Conservation (phyloP, 2,329 filamentous ascomycete species). For the Trichoderma sp. region DNA sequence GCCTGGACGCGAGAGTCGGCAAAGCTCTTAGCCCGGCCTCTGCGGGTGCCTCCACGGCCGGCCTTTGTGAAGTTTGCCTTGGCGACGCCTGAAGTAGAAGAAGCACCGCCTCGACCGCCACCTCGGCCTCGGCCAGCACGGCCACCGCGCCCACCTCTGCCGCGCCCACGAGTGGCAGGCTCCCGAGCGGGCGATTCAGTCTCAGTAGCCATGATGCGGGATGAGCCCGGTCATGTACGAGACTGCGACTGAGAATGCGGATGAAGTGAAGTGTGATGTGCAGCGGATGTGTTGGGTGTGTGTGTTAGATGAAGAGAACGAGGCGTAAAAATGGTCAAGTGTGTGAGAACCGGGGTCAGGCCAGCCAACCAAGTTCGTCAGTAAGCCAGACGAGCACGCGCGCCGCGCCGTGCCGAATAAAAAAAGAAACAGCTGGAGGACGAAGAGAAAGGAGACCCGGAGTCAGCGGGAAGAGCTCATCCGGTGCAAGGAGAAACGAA, state of each 20-base stretch:
- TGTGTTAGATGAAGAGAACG: slow-evolving; percentile 7
- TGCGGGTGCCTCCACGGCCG: slow-evolving; percentile 46
- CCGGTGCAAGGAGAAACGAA: not conserved
- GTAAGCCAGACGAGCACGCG: slow-evolving; percentile 28
- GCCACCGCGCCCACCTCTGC: slow-evolving; percentile 41
- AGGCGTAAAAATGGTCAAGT: slow-evolving; percentile 14
- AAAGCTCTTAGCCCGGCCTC: slow-evolving; percentile 61
- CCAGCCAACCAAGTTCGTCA: slow-evolving; percentile 28
- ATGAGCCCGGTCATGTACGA: slow-evolving; percentile 41
- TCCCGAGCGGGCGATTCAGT: slow-evolving; percentile 45
- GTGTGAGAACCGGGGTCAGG: slow-evolving; percentile 27
- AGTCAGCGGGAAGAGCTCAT: not conserved
- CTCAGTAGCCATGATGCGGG: slow-evolving; percentile 44
- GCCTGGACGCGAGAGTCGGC: slow-evolving; percentile 59
- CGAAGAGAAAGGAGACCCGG: slow-evolving; percentile 3
- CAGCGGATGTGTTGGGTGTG: not conserved
- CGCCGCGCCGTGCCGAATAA: slow-evolving; percentile 19
- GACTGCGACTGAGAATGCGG: not conserved
- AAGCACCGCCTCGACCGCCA: slow-evolving; percentile 37
- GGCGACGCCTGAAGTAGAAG: slow-evolving; percentile 40
- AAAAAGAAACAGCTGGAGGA: slow-evolving; percentile 3
- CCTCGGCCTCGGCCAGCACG: slow-evolving; percentile 34
- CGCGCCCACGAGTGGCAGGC: slow-evolving; percentile 44
- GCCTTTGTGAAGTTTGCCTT: slow-evolving; percentile 44
- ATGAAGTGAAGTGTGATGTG: not conserved